Percentiles rank a stretch among this genome's conserved stretches.
These are phyloP conservation scores for Cicer judaicum DNA, from an alignment of 306 rosid species.

Conservation along the genomic window DNA sequence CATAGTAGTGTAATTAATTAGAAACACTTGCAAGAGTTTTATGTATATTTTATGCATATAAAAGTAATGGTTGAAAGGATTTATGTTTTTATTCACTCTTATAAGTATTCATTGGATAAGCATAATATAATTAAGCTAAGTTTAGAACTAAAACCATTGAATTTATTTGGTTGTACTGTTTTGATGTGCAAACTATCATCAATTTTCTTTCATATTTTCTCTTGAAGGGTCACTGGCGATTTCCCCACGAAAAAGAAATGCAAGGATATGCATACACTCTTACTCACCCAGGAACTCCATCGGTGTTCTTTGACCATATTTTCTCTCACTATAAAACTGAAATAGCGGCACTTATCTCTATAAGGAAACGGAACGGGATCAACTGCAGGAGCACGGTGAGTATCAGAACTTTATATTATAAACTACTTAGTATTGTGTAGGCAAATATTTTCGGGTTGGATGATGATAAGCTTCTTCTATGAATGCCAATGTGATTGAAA, in stretches of 20 bases:
- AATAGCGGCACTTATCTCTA: conserved; percentile 62
- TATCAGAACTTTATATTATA: conserved; percentile 32
- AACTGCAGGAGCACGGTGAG: conserved; percentile 87
- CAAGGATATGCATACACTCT: conserved; percentile 98
- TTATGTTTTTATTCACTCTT: not conserved
- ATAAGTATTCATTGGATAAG: conserved; percentile 5
- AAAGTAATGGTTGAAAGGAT: conserved; percentile 21
- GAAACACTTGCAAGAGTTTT: not conserved
- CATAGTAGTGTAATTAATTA: conserved; percentile 8
- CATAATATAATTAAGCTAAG: not conserved
- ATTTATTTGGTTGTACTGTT: conserved; percentile 7
- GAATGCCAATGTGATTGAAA: not conserved
- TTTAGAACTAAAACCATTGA: conserved; percentile 1
- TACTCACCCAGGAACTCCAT: conserved; percentile 98
- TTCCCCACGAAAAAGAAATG: conserved; percentile 87
- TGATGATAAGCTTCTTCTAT: conserved; percentile 10
- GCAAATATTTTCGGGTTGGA: conserved; percentile 12
- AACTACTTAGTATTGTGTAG: not conserved
- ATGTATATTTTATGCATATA: not conserved
- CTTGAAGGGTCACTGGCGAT: conserved; percentile 98
- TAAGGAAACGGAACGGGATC: conserved; percentile 71
- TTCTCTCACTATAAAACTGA: conserved; percentile 73
- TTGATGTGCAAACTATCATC: conserved; percentile 7
- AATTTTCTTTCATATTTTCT: conserved; percentile 38
- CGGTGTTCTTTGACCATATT: conserved; percentile 86